Percentiles rank a stretch among this genome's conserved stretches.
These are phyloP conservation scores for Platanus orientalis DNA, from an alignment of 164 flowering plant genomes.

Conservation along the genomic window DNA sequence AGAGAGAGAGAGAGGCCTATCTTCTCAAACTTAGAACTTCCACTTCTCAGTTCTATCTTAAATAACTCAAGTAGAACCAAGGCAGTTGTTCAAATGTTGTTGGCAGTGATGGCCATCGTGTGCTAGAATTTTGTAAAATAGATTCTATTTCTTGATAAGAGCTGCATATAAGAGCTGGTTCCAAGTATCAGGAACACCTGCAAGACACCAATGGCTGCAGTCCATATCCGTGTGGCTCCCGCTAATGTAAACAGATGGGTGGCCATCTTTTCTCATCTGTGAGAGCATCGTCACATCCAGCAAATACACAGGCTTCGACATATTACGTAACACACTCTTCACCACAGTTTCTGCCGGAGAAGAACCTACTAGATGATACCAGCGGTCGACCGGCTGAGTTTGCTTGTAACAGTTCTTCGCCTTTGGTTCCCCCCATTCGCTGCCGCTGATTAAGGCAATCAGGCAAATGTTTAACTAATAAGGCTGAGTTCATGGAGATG, in stretches of 20 bases:
- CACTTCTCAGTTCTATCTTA: too few relatives aligned
- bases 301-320: slow-evolving; percentile 33
- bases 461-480: not conserved
- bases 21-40: too few relatives aligned
- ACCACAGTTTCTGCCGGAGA: slow-evolving; percentile 27
- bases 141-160: too few relatives aligned
- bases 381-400: slow-evolving; percentile 23
- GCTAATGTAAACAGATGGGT: slow-evolving; percentile 45
- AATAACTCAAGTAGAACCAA: too few relatives aligned
- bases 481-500: too few relatives aligned
- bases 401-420: slow-evolving; percentile 30
- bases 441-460: slow-evolving; percentile 25
- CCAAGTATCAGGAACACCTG: too few relatives aligned
- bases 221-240: slow-evolving; percentile 33
- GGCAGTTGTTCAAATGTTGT: too few relatives aligned
- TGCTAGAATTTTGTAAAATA: too few relatives aligned
- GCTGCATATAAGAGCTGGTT: too few relatives aligned
- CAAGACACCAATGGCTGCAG: slow-evolving; percentile 71
- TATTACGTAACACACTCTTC: slow-evolving; percentile 23
- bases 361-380: slow-evolving; percentile 33
- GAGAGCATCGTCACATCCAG: slow-evolving; percentile 48
- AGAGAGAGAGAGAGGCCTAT: too few relatives aligned
- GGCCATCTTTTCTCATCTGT: slow-evolving; percentile 52
- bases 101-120: too few relatives aligned
- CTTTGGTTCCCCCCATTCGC: slow-evolving; percentile 26